Evolutionary conservation across 441 rosid genomes (phyloP).

Genomic region (Gossypium gossypioides): DNA sequence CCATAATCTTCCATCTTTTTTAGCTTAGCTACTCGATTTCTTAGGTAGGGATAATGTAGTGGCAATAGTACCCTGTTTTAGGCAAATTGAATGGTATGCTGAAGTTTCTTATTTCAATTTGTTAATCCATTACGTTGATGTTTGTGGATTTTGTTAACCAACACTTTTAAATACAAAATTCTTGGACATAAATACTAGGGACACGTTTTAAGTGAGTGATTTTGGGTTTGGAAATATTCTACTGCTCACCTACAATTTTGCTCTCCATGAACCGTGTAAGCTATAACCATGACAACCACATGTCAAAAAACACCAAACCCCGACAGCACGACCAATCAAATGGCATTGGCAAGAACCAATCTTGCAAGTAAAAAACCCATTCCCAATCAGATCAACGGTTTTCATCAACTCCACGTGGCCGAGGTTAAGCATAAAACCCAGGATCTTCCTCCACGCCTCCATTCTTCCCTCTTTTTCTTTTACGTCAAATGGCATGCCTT

Average conservation of each 20-base stretch:
- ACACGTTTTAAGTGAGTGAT: neutral
- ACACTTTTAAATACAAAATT: neutral
- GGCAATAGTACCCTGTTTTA: neutral
- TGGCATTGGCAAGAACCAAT: slow-evolving; percentile 5
- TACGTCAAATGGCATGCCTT: slow-evolving; percentile 6
- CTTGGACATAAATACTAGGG: neutral
- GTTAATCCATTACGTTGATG: neutral
- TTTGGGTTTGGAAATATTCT: neutral
- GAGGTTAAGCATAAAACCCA: slow-evolving; percentile 17
- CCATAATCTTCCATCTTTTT: neutral
- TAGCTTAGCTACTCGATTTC: neutral
- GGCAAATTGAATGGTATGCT: neutral
- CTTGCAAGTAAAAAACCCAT: slow-evolving; percentile 1
- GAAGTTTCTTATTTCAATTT: neutral
- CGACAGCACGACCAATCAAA: neutral
- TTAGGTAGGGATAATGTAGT: neutral
- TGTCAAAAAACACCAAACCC: neutral
- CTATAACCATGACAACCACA: slow-evolving; percentile 9
- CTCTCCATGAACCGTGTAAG: slow-evolving; percentile 9
- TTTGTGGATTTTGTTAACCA: neutral
- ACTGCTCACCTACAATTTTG: neutral
- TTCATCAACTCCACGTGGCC: slow-evolving; percentile 10
- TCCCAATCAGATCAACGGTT: slow-evolving; percentile 8
- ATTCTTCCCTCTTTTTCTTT: neutral
- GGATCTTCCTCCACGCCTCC: neutral